Percentiles rank a stretch among this genome's conserved stretches.
Conservation (phyloP, 2,329 filamentous ascomycete genomes). For the Aspergillus sp. region DNA sequence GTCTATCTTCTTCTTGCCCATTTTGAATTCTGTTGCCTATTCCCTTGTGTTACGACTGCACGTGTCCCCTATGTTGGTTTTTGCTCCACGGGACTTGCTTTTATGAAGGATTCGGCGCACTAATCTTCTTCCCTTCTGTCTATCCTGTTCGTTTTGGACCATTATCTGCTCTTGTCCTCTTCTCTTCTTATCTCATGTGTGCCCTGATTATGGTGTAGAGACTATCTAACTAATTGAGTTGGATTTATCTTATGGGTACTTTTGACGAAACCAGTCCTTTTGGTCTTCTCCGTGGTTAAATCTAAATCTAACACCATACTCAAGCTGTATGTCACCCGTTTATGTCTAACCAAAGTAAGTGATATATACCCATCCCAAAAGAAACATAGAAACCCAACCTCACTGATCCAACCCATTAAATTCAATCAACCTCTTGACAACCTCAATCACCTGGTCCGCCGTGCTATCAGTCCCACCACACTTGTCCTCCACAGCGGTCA, state of each 20-base stretch:
- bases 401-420: slow-evolving; percentile 76
- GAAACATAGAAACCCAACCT: slow-evolving; percentile 5
- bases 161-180: not conserved
- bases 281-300: no score
- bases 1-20: slow-evolving; percentile 2
- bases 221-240: not conserved
- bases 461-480: slow-evolving; percentile 14
- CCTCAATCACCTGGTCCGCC: slow-evolving; percentile 59
- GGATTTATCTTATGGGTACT: not conserved
- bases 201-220: not conserved
- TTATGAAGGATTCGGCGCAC: slow-evolving; percentile 5
- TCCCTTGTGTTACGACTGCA: slow-evolving; percentile 4
- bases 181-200: not conserved
- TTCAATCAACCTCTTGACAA: slow-evolving; percentile 79
- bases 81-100: slow-evolving; percentile 11
- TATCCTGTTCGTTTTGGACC: slow-evolving; percentile 10
- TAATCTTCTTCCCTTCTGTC: slow-evolving; percentile 15
- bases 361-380: slow-evolving; percentile 1
- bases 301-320: no score
- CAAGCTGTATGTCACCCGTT: no score
- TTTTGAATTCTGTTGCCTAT: slow-evolving; percentile 2
- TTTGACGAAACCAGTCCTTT: not conserved
- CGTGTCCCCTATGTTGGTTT: slow-evolving; percentile 9
- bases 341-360: not conserved
- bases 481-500: slow-evolving; percentile 37